These are phyloP conservation scores for Bryoerythrophyllum caledonicum DNA, from an alignment of 225 moss, liverwort and hornwort genomes.

Conservation along the genomic window DNA sequence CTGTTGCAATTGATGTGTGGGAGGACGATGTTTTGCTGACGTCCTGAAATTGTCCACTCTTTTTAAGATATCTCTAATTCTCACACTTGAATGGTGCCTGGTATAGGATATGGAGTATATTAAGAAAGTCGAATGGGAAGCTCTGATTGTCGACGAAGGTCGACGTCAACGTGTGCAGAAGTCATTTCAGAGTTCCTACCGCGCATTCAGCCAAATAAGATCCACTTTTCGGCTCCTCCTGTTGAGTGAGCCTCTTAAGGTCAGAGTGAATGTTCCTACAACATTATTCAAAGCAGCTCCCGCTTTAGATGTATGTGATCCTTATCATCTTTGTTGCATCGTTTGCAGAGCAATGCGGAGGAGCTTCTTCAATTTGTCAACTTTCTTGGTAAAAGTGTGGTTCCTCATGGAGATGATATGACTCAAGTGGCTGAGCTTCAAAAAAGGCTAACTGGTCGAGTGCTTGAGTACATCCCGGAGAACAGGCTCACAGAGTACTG, in stretches of 20 bases:
- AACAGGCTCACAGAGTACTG: conserved; percentile 57
- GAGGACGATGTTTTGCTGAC: conserved; percentile 1
- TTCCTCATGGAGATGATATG: conserved; percentile 43
- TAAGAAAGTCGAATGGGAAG: conserved; percentile 75
- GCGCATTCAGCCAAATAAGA: conserved; percentile 57
- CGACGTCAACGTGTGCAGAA: conserved; percentile 66
- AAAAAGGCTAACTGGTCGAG: conserved; percentile 46
- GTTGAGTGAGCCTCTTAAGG: conserved; percentile 81
- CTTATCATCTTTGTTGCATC: conserved; percentile 14
- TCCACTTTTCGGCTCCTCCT: conserved; percentile 70
- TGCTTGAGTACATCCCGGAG: conserved; percentile 50
- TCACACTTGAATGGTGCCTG: conserved; percentile 23
- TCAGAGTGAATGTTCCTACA: conserved; percentile 17
- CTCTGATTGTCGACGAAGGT: conserved; percentile 75
- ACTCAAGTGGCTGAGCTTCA: conserved; percentile 47
- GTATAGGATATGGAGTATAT: conserved; percentile 74
- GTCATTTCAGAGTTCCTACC: conserved; percentile 64
- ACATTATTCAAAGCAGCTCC: conserved; percentile 1
- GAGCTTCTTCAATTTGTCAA: conserved; percentile 51
- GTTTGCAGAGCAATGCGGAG: conserved; percentile 53
- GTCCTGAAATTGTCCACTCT: background rate
- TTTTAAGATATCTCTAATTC: background rate
- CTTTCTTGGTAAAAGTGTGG: conserved; percentile 43
- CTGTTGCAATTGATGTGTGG: conserved; percentile 5
- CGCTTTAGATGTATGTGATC: conserved; percentile 12